Conservation (phyloP, 805 yeast species). For the Metschnikowia sp. region DNA sequence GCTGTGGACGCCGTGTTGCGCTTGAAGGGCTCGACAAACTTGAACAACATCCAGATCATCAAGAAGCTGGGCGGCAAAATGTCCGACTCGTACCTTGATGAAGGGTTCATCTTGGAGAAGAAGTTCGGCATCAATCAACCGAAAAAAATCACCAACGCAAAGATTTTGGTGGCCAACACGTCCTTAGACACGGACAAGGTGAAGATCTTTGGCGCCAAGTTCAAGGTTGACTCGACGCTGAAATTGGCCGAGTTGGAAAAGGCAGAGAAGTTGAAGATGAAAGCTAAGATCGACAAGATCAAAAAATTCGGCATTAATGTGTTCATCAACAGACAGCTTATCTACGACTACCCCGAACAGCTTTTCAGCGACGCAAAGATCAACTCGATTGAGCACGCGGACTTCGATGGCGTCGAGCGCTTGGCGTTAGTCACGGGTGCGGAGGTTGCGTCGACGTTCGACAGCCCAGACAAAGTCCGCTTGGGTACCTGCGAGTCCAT, state of each 20-base stretch:
- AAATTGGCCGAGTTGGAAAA: conserved; percentile 91
- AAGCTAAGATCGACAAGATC: conserved; percentile 81
- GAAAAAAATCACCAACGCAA: conserved; percentile 75
- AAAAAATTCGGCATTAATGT: conserved; percentile 82
- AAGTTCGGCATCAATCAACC: conserved; percentile 94
- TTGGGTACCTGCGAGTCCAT: conserved; percentile 85
- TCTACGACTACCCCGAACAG: conserved; percentile 98
- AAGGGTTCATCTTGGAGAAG: conserved; percentile 90
- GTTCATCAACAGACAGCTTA: conserved; percentile 93
- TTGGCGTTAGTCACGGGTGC: conserved; percentile 96
- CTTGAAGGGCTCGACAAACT: conserved; percentile 79
- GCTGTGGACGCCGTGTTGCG: conserved; percentile 94
- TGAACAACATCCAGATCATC: conserved; percentile 89
- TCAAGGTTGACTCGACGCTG: conserved; percentile 91
- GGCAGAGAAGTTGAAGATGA: conserved; percentile 94
- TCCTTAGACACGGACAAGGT: conserved; percentile 97
- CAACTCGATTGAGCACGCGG: conserved; percentile 96
- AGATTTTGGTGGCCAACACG: conserved; percentile 89
- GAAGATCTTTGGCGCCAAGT: conserved; percentile 95
- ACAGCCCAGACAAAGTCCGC: conserved; percentile 80
- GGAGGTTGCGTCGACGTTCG: conserved; percentile 96
- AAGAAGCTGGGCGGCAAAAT: conserved; percentile 92
- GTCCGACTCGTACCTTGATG: conserved; percentile 89
- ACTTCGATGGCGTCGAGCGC: conserved; percentile 96
- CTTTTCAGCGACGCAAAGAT: conserved; percentile 82